These are phyloP conservation scores for Barnettozyma salicaria DNA, from an alignment of 805 yeast genomes.

Conservation along the genomic window DNA sequence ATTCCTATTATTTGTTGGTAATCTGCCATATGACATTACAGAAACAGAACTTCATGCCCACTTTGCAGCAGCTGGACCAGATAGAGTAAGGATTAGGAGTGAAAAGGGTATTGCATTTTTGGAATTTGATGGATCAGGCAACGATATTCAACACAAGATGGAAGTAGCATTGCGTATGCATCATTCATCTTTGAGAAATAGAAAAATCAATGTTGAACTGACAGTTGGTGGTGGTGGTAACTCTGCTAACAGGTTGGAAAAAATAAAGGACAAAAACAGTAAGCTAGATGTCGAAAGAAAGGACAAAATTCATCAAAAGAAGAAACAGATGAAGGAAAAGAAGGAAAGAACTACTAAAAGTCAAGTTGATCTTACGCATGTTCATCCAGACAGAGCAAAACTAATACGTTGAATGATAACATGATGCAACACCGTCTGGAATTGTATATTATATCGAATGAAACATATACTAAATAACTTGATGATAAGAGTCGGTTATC, in stretches of 20 bases:
- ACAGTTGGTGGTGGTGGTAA: constrained; percentile 99
- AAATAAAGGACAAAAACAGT: constrained; percentile 74
- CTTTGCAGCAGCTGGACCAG: constrained; percentile 70
- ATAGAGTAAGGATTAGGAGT: constrained; percentile 65
- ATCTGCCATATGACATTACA: constrained; percentile 68
- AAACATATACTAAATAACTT: background rate
- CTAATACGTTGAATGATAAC: constrained; percentile 27
- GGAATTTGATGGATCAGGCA: constrained; percentile 57
- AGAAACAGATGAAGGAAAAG: constrained; percentile 30
- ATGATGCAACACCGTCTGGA: constrained; percentile 1
- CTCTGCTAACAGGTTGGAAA: constrained; percentile 56
- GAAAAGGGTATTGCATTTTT: constrained; percentile 91
- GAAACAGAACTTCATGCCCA: constrained; percentile 60
- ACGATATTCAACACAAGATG: constrained; percentile 70
- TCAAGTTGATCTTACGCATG: constrained; percentile 21
- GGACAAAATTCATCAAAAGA: constrained; percentile 46
- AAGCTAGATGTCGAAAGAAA: constrained; percentile 66
- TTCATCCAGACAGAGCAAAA: constrained; percentile 65
- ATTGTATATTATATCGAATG: background rate
- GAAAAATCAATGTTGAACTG: constrained; percentile 90
- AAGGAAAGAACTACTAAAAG: constrained; percentile 23
- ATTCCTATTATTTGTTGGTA: constrained; percentile 85
- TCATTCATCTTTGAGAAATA: constrained; percentile 58
- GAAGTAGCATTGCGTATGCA: constrained; percentile 82
- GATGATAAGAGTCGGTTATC: too few species aligned